A percentile compares a stretch with the other conserved stretches of the same genome.
These are phyloP conservation scores for Elasticomyces elasticus DNA, from an alignment of 495 filamentous ascomycete species.

Conservation along the genomic window DNA sequence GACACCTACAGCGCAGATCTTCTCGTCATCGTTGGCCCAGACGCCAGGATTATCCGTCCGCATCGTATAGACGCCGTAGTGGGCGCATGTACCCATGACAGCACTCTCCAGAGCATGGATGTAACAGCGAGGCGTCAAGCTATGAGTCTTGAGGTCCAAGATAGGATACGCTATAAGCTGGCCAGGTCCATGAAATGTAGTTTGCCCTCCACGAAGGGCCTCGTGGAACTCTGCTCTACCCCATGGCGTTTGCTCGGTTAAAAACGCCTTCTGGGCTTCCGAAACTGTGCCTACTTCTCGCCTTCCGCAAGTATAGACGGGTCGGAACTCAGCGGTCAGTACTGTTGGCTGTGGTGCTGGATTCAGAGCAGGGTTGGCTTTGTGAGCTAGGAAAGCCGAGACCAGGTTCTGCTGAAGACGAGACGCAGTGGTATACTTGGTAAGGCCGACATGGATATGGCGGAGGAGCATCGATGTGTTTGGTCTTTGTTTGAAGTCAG, in stretches of 20 bases:
- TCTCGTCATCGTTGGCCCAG: conserved; percentile 52
- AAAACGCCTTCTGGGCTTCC: conserved; percentile 31
- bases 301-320: conserved; percentile 84
- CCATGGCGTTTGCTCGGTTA: conserved; percentile 26
- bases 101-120: conserved; percentile 65
- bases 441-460: conserved; percentile 58
- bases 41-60: conserved; percentile 78
- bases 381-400: conserved; percentile 37
- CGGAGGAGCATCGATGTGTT: conserved; percentile 41
- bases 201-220: conserved; percentile 76
- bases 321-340: conserved; percentile 72
- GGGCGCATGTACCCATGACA: conserved; percentile 52
- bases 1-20: conserved; percentile 84
- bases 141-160: conserved; percentile 56
- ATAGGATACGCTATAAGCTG: conserved; percentile 87
- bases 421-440: conserved; percentile 34
- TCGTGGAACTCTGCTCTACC: conserved; percentile 52
- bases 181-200: conserved; percentile 91
- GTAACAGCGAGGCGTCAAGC: conserved; percentile 51
- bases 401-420: conserved; percentile 38
- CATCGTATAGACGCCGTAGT: conserved; percentile 47
- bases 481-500: background rate
- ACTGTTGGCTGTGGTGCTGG: conserved; percentile 52
- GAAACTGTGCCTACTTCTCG: conserved; percentile 59
- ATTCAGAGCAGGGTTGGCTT: conserved; percentile 29